phyloP scores from a whole-genome alignment of 176 grass and related monocot species.

The Rhipidocladum racemiflorum region DNA sequence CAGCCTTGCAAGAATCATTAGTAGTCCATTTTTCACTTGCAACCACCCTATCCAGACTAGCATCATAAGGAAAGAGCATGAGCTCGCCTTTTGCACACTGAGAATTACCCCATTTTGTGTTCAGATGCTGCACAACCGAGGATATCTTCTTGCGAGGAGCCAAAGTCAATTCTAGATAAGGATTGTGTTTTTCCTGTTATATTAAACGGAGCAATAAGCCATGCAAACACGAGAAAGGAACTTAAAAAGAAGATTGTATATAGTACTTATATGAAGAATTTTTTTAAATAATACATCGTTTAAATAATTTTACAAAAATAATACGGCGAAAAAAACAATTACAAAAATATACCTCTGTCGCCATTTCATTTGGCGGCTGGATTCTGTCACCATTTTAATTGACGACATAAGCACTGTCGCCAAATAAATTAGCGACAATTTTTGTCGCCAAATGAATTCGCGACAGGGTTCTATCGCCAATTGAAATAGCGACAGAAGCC shows the following conservation, averaged over 20 bases:
- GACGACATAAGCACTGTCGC: no score
- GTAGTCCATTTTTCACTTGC: slow-evolving; percentile 68
- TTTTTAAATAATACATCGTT: no score
- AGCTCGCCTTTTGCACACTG: slow-evolving; percentile 56
- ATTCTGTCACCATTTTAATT: no score
- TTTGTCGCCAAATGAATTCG: no score
- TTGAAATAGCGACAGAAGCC: no score
- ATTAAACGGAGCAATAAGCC: slow-evolving; percentile 26
- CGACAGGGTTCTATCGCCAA: no score
- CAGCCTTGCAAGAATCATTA: slow-evolving; percentile 60
- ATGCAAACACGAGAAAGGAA: slow-evolving; percentile 7
- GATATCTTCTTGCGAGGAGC: slow-evolving; percentile 88
- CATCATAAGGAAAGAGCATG: slow-evolving; percentile 66
- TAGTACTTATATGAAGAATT: slow-evolving; percentile 5
- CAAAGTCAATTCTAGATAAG: slow-evolving; percentile 85
- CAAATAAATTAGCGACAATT: no score
- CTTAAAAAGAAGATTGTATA: not conserved
- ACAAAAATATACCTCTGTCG: no score
- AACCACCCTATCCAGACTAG: slow-evolving; percentile 45
- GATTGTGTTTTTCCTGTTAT: slow-evolving; percentile 75
- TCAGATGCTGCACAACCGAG: slow-evolving; percentile 89
- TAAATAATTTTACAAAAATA: no score
- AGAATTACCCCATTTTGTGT: slow-evolving; percentile 74
- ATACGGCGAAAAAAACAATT: no score
- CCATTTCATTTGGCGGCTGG: no score